Evolutionary conservation across 2,329 filamentous ascomycete species (phyloP).

Genomic region (Fusarium torreyae): DNA sequence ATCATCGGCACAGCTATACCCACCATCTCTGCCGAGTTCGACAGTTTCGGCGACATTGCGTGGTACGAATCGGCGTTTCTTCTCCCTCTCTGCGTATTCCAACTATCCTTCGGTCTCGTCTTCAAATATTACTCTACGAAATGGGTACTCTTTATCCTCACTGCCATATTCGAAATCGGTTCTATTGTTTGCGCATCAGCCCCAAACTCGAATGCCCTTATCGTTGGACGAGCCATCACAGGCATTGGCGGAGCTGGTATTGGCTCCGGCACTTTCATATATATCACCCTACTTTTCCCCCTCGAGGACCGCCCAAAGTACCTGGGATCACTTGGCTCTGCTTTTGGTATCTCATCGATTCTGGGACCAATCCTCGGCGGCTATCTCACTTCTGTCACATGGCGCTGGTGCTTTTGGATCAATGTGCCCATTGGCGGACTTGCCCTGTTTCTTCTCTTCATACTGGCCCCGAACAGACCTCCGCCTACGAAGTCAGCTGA

Average conservation of each 20-base stretch:
- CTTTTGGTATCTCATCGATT: constrained; percentile 17
- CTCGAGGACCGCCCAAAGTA: constrained; percentile 29
- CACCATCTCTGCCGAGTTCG: constrained; percentile 28
- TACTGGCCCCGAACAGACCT: constrained; percentile 17
- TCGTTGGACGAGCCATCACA: constrained; percentile 26
- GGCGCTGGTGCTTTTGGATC: constrained; percentile 42
- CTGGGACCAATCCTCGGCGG: constrained; percentile 31
- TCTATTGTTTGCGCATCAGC: constrained; percentile 27
- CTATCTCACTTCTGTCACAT: constrained; percentile 21
- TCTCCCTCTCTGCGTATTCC: constrained; percentile 33
- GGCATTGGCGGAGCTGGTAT: constrained; percentile 35
- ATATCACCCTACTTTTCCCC: constrained; percentile 21
- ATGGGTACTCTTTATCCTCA: constrained; percentile 23
- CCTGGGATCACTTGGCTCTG: not conserved
- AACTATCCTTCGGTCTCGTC: constrained; percentile 27
- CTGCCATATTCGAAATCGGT: constrained; percentile 19
- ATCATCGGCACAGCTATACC: constrained; percentile 36
- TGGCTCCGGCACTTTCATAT: constrained; percentile 20
- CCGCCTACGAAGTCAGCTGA: not conserved
- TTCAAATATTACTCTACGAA: constrained; percentile 36
- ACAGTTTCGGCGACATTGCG: constrained; percentile 32
- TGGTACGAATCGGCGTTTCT: constrained; percentile 39
- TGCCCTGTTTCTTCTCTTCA: constrained; percentile 1
- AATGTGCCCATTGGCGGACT: constrained; percentile 29
- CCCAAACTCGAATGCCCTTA: constrained; percentile 18